phyloP scores from a whole-genome alignment of 1,284 basidiomycete genomes.

The Volvariella volvacea region DNA sequence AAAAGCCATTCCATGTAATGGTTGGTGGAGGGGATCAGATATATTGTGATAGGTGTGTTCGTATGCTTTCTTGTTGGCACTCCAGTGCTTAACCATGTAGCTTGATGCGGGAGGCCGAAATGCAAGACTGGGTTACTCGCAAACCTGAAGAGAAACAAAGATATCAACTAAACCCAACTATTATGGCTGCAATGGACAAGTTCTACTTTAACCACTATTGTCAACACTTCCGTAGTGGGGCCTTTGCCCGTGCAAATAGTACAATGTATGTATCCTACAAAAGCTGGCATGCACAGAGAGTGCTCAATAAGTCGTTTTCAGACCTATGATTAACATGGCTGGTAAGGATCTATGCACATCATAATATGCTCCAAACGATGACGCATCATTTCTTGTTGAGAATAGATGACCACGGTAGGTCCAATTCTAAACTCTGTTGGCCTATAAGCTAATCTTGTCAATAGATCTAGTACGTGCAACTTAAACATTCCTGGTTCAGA shows the following conservation, averaged over 20 bases:
- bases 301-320: constrained; percentile 12
- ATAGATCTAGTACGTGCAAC: constrained; percentile 24
- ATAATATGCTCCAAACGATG: not conserved
- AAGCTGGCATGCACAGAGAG: constrained; percentile 7
- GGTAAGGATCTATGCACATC: constrained; percentile 31
- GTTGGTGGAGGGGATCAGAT: constrained; percentile 85
- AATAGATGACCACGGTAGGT: constrained; percentile 70
- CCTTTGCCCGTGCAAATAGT: constrained; percentile 89
- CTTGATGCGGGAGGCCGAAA: constrained; percentile 66
- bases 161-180: constrained; percentile 67
- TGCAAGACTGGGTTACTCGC: constrained; percentile 79
- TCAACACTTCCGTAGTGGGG: constrained; percentile 78
- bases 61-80: not conserved
- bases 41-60: constrained; percentile 67
- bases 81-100: constrained; percentile 24
- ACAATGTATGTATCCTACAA: constrained; percentile 63
- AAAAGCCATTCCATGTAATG: constrained; percentile 79
- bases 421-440: not conserved
- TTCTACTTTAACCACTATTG: constrained; percentile 92
- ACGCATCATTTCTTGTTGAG: constrained; percentile 1
- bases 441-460: constrained; percentile 5
- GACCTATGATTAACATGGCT: constrained; percentile 62
- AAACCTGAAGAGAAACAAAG: constrained; percentile 60
- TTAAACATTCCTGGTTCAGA: constrained; percentile 2
- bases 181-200: constrained; percentile 77